Base-by-base conservation (phyloP, 345 rosid species). In the Arabidopsis suecica region DNA sequence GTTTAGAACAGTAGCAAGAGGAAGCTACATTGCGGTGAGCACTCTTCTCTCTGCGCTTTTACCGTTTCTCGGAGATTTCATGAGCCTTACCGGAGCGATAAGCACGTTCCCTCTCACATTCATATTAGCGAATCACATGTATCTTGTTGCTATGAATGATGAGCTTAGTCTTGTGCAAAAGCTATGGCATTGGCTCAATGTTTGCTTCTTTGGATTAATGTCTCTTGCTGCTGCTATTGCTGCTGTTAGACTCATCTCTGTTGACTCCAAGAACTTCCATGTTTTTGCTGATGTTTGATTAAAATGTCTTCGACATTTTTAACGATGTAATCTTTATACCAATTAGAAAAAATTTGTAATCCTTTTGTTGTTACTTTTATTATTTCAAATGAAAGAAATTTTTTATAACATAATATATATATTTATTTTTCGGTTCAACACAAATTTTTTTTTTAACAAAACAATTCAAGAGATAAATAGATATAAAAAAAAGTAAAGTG, bases 101-200 rank as follows among this genome's bases (percentile, higher is more conserved):
- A 90, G 98, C 81, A 89, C 92, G 0, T 86, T 92, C 74, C 99
- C 97, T 2, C 82, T 95, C 2, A 95, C 98, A 23, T 95, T 95
- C 73, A 89, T 95, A 55, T 87, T 95, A 1, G 97, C 94, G 2
- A 89, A 92, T 79, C 98, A 92, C 81, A 90, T 95, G 99, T 90
- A 89, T 67, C 59, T 92, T 48, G 79, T 79, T 20, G 97, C 94
- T 16, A 92, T 76, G 86, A 70, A 62, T 68, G 68, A 42, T 67
- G 78, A 84, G 70, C 76, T 90, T 68, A 76, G 45, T 41, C 18
- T 85, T 22, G 30, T 67, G 1, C 89, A 82, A 48, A 88, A 82
- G 84, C 66, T 83, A 2, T 92, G 98, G 97, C 99, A 93, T 81
- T 89, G 99, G 99, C 66, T 90, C 65, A 92, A 95, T 55, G 87